phyloP scores from a whole-genome alignment of 2,329 filamentous ascomycete genomes.

The Volutella citrinella region DNA sequence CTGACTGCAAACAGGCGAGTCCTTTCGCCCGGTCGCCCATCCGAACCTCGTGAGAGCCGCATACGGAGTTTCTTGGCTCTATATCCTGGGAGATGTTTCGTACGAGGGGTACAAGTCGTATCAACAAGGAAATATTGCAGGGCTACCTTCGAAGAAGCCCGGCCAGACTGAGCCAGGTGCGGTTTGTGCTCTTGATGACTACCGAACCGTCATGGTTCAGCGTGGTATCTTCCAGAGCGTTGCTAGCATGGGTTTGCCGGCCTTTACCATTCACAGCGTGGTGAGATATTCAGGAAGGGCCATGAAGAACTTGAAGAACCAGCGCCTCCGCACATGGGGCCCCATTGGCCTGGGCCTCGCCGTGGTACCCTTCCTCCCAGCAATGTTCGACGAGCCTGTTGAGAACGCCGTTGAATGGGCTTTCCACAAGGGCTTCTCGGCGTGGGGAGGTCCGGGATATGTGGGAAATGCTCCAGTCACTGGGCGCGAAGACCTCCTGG shows the following conservation, averaged over 20 bases:
- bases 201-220: constrained; percentile 85
- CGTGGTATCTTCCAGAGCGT: constrained; percentile 85
- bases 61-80: constrained; percentile 90
- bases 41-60: constrained; percentile 76
- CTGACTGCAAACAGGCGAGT: no score
- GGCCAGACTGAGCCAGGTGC: constrained; percentile 35
- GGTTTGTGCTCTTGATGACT: constrained; percentile 79
- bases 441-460: constrained; percentile 61
- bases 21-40: constrained; percentile 89
- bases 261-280: constrained; percentile 90
- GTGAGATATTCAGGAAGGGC: constrained; percentile 85
- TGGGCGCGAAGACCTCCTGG: constrained; percentile 44
- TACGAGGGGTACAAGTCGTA: constrained; percentile 97
- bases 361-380: constrained; percentile 79
- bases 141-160: constrained; percentile 35
- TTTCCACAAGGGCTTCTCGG: constrained; percentile 79
- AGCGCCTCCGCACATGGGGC: constrained; percentile 74
- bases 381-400: constrained; percentile 86
- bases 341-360: constrained; percentile 82
- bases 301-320: constrained; percentile 80
- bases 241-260: constrained; percentile 90
- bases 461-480: constrained; percentile 54
- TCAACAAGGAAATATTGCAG: constrained; percentile 47
- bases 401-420: constrained; percentile 87
- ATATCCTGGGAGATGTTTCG: constrained; percentile 83